Percentiles rank a stretch among this genome's conserved stretches.
Evolutionary conservation across 306 rosid species (phyloP).

Genomic region (Myrica gale): DNA sequence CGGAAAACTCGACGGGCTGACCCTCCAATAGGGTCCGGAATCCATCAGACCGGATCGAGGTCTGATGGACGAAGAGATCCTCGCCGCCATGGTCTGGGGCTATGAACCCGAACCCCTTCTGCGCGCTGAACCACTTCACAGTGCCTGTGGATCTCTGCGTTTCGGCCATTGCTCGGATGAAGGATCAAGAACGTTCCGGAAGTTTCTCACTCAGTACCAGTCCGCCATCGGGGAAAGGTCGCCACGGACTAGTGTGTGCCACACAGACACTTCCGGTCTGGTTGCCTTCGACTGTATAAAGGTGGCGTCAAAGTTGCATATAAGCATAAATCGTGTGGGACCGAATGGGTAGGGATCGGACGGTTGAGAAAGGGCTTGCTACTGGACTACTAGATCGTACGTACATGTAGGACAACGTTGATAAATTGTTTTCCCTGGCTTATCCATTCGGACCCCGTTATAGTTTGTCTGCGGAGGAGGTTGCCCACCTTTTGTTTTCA

Average conservation of each 20-base stretch:
- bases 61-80: constrained; percentile 83
- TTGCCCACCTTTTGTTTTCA: too few relatives aligned
- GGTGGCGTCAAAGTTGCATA: too few relatives aligned
- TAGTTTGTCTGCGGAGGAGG: too few relatives aligned
- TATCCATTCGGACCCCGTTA: too few relatives aligned
- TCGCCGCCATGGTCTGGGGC: constrained; percentile 56
- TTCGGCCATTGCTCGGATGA: constrained; percentile 43
- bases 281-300: background rate
- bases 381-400: too few relatives aligned
- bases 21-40: constrained; percentile 62
- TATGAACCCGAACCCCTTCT: constrained; percentile 81
- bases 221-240: background rate
- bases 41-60: constrained; percentile 73
- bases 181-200: constrained; percentile 31
- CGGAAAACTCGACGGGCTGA: constrained; percentile 55
- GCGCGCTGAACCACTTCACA: constrained; percentile 79
- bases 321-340: too few relatives aligned
- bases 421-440: too few relatives aligned
- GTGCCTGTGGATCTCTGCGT: constrained; percentile 52
- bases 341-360: too few relatives aligned
- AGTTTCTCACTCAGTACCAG: constrained; percentile 6
- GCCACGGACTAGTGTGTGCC: background rate
- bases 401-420: too few relatives aligned
- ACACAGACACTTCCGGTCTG: background rate
- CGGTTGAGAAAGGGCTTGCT: too few relatives aligned